A percentile compares a stretch with the other conserved stretches of the same genome.
phyloP scores from a whole-genome alignment of 768 basidiomycete species.

The Termitomyces titanicus region DNA sequence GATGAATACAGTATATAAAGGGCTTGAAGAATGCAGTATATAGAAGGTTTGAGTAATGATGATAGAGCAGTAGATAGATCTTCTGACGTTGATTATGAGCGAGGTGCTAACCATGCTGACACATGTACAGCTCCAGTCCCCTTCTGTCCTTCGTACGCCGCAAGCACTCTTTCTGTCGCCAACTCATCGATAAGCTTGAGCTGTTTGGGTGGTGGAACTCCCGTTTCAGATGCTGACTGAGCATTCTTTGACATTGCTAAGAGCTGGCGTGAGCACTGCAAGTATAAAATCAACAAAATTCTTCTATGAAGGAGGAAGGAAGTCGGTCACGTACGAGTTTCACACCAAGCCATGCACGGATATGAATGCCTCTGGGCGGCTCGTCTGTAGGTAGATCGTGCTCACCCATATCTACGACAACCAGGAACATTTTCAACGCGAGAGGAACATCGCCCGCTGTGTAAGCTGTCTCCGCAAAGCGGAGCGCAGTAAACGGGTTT shows the following conservation, averaged over 20 bases:
- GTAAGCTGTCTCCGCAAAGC: slow-evolving; percentile 86
- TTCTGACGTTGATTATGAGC: no score
- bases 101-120: slow-evolving; percentile 21
- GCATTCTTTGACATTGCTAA: slow-evolving; percentile 32
- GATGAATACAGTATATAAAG: no score
- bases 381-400: slow-evolving; percentile 40
- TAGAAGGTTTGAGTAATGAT: no score
- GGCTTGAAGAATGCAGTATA: no score
- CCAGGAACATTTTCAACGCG: slow-evolving; percentile 75
- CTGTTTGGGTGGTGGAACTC: slow-evolving; percentile 44
- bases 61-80: no score
- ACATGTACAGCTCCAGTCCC: slow-evolving; percentile 39
- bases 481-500: slow-evolving; percentile 81
- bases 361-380: slow-evolving; percentile 49
- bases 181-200: slow-evolving; percentile 62
- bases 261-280: slow-evolving; percentile 60
- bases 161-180: slow-evolving; percentile 66
- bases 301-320: not conserved
- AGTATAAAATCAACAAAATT: not conserved
- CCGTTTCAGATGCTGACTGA: slow-evolving; percentile 55
- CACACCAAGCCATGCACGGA: slow-evolving; percentile 81
- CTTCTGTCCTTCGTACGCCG: slow-evolving; percentile 52
- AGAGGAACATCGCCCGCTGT: slow-evolving; percentile 72
- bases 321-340: slow-evolving; percentile 58
- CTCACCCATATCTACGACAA: slow-evolving; percentile 76